Evolutionary conservation across 305 asterid genomes (phyloP).

Genomic region (Rubia tinctorum): DNA sequence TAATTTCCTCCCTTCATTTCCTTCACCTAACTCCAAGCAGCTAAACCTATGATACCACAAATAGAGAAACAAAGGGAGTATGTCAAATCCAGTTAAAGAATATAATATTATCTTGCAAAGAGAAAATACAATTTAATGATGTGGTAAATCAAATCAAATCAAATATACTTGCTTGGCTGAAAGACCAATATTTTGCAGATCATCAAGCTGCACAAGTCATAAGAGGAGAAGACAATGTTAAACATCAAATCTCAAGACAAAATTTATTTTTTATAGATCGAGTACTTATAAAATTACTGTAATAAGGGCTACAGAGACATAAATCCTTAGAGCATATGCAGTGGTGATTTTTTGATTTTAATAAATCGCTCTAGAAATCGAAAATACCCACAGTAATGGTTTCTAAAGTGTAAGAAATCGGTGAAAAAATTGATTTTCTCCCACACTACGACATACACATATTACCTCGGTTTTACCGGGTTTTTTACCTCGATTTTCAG

Average conservation of each 20-base stretch:
- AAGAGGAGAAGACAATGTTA: neutral
- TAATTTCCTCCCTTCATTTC: no score
- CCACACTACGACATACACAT: no score
- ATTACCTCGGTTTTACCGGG: no score
- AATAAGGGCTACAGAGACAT: conserved; percentile 23
- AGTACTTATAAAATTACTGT: neutral
- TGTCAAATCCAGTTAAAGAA: neutral
- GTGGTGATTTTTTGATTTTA: no score
- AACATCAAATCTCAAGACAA: neutral
- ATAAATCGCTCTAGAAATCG: no score
- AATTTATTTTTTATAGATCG: neutral
- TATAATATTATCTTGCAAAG: neutral
- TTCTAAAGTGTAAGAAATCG: no score
- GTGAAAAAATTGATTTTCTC: no score
- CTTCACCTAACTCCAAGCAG: no score
- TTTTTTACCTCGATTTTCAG: no score
- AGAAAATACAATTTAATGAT: neutral
- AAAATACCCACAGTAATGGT: no score
- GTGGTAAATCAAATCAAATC: neutral
- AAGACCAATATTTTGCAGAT: conserved; percentile 73
- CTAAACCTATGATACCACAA: no score
- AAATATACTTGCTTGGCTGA: conserved; percentile 68
- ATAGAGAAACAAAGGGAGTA: no score
- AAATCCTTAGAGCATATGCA: conserved; percentile 73
- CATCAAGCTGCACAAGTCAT: conserved; percentile 58